Percentiles rank a stretch among this genome's conserved stretches.
These are phyloP conservation scores for Saccharomyces pastorianus DNA, from an alignment of 1,139 yeast species.

Conservation along the genomic window DNA sequence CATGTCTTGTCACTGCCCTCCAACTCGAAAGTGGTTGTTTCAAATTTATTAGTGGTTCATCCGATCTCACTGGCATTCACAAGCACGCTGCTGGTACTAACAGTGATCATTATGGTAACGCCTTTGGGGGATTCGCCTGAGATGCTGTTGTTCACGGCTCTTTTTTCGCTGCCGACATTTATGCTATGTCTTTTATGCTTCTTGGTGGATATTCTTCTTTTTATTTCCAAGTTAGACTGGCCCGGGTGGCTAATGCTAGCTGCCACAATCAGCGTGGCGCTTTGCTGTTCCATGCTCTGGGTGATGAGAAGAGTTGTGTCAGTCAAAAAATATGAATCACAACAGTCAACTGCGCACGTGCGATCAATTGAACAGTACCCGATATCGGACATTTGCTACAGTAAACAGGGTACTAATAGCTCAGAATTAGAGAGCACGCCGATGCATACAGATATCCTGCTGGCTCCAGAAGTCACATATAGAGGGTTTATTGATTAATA, in stretches of 20 bases:
- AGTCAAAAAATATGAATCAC: conserved; percentile 34
- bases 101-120: conserved; percentile 33
- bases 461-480: conserved; percentile 8
- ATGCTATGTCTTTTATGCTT: conserved; percentile 45
- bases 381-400: conserved; percentile 4
- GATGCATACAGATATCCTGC: background rate
- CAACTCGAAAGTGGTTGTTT: conserved; percentile 55
- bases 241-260: conserved; percentile 61
- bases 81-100: conserved; percentile 35
- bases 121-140: conserved; percentile 30
- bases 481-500: conserved; percentile 3
- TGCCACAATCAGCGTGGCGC: conserved; percentile 42
- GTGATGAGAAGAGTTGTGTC: conserved; percentile 43
- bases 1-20: conserved; percentile 41
- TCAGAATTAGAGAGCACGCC: background rate
- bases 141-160: conserved; percentile 27
- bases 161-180: conserved; percentile 39
- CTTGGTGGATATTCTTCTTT: conserved; percentile 47
- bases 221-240: conserved; percentile 56
- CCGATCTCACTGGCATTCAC: conserved; percentile 72
- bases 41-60: conserved; percentile 69
- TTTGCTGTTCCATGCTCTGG: conserved; percentile 22
- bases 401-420: background rate
- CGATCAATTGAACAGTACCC: conserved; percentile 13
- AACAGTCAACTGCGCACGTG: conserved; percentile 8